Base-by-base conservation (phyloP, 2,329 filamentous ascomycete species). In the Lecanoromycetidae sp. region DNA sequence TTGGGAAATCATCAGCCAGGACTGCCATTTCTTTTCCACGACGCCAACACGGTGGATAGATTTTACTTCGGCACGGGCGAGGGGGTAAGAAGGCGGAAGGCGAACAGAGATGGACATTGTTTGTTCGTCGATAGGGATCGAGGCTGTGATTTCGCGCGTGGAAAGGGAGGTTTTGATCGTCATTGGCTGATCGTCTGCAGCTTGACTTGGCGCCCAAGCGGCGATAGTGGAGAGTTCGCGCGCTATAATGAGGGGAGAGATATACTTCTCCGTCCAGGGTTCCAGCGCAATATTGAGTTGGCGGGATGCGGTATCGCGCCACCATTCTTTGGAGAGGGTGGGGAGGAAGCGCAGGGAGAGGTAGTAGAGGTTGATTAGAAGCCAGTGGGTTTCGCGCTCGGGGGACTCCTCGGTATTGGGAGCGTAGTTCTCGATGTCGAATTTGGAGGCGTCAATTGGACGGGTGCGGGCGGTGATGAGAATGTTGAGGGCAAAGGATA, bases 151-250 rank as follows among this genome's bases (percentile, higher is more conserved):
- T 63, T 96, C 90, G 40, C 76, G 75, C 0, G 79, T 79, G 9
- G 76, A 71, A 27, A 75, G 74, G 47, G 80, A 84, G 8, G 93
- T 76, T 60, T 84, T 88, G 48, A 96, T 71, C 13, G 64, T 66
- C 56, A 82, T 68, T 7, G 67, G 62, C 32, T 66, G 64, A 30
- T 77, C 71, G 19, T 41, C 90, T 29, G 87, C 86, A 2, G 91
- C 90, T 56, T 98, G 87, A 1, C 87, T 91, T 32, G 87, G 91
- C 57, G 96, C 95, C 91, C 93, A 98, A 20, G 86, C 84, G 48
- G 96, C 91, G 52, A 84, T 80, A 49, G 96, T 93, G 7, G 83
- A 70, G 60, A 98, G 98, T 5, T 93, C 91, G 29, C 93, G 69
- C 58, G 94, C 86, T 60, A 87, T 94, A 37, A 96, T 72, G 20